Base-by-base conservation (phyloP, 1,284 basidiomycete species). In the Wallemia ichthyophaga region DNA sequence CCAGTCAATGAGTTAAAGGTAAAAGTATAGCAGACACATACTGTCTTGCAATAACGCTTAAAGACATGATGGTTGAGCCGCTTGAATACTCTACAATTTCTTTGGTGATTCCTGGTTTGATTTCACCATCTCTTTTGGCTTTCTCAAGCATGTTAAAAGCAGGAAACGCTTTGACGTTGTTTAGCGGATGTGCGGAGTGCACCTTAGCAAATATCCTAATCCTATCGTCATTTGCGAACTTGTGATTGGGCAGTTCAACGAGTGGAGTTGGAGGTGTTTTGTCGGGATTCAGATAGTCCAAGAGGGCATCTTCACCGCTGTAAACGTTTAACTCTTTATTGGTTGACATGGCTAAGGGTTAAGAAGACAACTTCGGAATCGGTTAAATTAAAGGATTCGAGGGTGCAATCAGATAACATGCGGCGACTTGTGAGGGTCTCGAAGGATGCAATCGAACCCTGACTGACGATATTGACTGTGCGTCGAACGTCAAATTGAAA, bases 101-200 rank as follows among this genome's bases (percentile, higher is more conserved):
- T 24, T 56, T 56, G 19, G 55, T 56, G 2, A 23, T 25, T 2
- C 55, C 55, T 2, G 15, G 9, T 17, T 26, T 24, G 19, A 56
- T 27, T 5, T 19, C 25, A 24, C 25, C n/a, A 5, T 5, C 3
- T 2, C 24, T 27, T 24, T 56, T 25, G 9, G 55, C 55, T 15
- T 27, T 25, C 25, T 56, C 25, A 24, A 56, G 55, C 55, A 56
- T 56, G 55, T 56, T 56, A 24, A 56, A 27, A 7, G 55, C 55
- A 7, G 55, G 55, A n/a, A 56, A 56, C 23, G 55, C 55, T 24
- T 56, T 56, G 27, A 56, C 55, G 55, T 56, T 56, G 25, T 7
- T 19, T 11, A 56, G 55, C 7, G 55, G 55, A 24, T 56, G 55
- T 2, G 55, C 55, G 17, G 13, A 56, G 27, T 56, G 55, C n/a